Base-by-base conservation (phyloP, 176 grass and related monocot species). In the Musa schizocarpa region DNA sequence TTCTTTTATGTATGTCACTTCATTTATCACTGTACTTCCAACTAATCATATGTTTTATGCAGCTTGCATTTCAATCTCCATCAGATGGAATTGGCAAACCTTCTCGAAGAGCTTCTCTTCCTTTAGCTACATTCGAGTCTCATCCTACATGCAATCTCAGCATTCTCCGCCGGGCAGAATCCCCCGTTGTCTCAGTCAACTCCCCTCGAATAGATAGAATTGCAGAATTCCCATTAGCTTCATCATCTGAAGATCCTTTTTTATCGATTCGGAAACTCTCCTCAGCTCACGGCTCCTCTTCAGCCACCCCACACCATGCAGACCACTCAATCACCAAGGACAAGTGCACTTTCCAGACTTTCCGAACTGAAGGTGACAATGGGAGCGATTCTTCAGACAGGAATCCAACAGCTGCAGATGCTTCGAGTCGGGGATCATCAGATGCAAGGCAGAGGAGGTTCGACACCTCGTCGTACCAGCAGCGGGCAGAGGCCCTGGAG, bases 311-410 rank as follows among this genome's bases (percentile, higher is more conserved):
- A 51, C 52, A 63, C 21, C 74, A 70, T 67, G 76, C 53, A 76
- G 77, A 92, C 50, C 76, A 76, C 54, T 97, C 90, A 7, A 97
- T 97, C 67, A 97, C 93, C 79, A 97, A 97, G 79, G 93, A 93
- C 83, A 90, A 92, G 73, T 97, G 90, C 81, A 97, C 88, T 71
- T 81, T 90, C 63, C 93, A 97, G 67, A 79, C 76, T n/a, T 85
- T 80, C 48, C 71, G 78, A 58, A 70, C 78, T 52, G 78, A 81
- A 70, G 83, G 53, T 16, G 83, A 81, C 48, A 79, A 85, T 55
- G 50, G 74, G 24, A 81, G 78, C 25, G 73, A 76, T 57, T 85
- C 63, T 22, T 85, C 83, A 27, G 82, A 82, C 67, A 53, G 57
- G 2, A 74, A 82, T 62, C 79, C 80, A 51, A 79, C 78, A 58